These are phyloP conservation scores for Colletotrichum sp. DNA, from an alignment of 2,329 filamentous ascomycete genomes.

Conservation along the genomic window DNA sequence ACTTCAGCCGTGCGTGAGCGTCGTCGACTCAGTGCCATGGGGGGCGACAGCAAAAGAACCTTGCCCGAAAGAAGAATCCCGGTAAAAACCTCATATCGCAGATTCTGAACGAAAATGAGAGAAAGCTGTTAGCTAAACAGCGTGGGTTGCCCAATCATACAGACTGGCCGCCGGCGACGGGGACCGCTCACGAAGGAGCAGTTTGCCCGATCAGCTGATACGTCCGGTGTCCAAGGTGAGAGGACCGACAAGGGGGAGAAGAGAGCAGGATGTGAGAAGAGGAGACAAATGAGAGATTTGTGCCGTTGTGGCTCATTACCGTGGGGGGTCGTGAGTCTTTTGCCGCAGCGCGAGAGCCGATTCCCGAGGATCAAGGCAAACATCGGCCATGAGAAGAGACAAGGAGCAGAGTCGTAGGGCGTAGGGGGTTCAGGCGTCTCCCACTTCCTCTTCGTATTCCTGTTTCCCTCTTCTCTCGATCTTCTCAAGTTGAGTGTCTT, in stretches of 20 bases:
- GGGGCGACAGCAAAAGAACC: neutral
- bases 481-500: neutral
- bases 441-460: neutral
- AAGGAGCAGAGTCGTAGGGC: neutral
- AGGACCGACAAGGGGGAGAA: neutral
- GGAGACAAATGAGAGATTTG: neutral
- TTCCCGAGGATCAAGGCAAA: neutral
- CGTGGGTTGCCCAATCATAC: conserved; percentile 4
- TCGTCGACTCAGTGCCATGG: neutral
- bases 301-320: neutral
- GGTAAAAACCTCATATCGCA: neutral
- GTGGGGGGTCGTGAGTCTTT: conserved; percentile 1
- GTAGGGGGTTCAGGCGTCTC: neutral
- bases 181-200: neutral
- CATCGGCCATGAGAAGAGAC: neutral
- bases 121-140: conserved; percentile 14
- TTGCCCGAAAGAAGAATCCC: neutral
- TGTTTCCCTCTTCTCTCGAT: neutral
- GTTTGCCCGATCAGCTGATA: conserved; percentile 1
- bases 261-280: neutral
- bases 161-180: neutral
- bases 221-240: neutral
- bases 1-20: neutral
- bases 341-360: neutral
- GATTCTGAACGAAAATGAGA: neutral